Evolutionary conservation across 2,329 filamentous ascomycete genomes (phyloP).

Genomic region (Fusarium continuum): DNA sequence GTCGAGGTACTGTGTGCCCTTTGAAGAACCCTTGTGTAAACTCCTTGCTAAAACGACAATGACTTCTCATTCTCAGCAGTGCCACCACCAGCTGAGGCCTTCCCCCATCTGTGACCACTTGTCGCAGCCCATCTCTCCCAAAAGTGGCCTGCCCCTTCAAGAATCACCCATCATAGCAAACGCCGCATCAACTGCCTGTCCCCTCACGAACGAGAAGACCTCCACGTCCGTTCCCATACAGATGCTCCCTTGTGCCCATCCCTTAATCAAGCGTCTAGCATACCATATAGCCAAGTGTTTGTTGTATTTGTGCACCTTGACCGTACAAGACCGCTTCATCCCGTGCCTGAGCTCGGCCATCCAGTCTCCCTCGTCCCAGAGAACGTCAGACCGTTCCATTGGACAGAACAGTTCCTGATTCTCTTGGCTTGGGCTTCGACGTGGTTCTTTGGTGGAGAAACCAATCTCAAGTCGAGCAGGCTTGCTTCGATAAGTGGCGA

Average conservation of each 20-base stretch:
- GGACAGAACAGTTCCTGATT: constrained; percentile 39
- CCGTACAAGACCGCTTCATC: constrained; percentile 38
- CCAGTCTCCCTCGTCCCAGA: constrained; percentile 41
- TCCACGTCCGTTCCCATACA: constrained; percentile 33
- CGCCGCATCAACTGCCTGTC: constrained; percentile 28
- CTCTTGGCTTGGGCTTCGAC: not conserved
- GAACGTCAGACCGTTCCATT: constrained; percentile 42
- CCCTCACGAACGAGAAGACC: constrained; percentile 39
- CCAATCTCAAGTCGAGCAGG: constrained; percentile 43
- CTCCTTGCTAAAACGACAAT: not conserved
- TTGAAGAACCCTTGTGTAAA: not conserved
- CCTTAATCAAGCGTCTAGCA: constrained; percentile 33
- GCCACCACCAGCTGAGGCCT: too few species aligned
- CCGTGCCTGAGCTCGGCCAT: constrained; percentile 19
- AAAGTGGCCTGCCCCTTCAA: not conserved
- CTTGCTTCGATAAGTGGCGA: constrained; percentile 41
- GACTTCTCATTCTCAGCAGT: too few species aligned
- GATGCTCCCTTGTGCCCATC: constrained; percentile 42
- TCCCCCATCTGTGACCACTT: too few species aligned
- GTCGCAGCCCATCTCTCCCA: not conserved
- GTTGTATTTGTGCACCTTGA: constrained; percentile 45
- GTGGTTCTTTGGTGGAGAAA: constrained; percentile 41
- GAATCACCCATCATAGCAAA: constrained; percentile 37
- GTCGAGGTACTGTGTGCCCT: not conserved
- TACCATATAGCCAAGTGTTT: constrained; percentile 48